phyloP scores from a whole-genome alignment of 2,329 filamentous ascomycete genomes.

The Alternaria brassicae region DNA sequence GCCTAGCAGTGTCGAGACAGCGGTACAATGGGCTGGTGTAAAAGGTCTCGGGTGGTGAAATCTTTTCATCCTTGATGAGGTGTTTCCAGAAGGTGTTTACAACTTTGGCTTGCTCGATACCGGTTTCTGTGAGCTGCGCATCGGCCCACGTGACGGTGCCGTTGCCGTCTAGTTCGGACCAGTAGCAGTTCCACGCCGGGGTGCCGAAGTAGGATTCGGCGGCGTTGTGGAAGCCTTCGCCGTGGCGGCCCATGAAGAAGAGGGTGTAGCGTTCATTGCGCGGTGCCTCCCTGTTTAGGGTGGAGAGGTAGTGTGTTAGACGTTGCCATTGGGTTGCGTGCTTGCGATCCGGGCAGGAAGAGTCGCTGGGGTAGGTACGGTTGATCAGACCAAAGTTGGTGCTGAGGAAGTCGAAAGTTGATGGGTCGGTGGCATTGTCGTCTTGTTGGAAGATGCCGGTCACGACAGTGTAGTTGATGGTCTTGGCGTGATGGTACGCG shows the following conservation, averaged over 20 bases:
- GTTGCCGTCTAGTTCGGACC: conserved; percentile 69
- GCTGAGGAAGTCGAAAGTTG: conserved; percentile 57
- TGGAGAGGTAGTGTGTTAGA: conserved; percentile 65
- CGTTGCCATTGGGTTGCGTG: conserved; percentile 68
- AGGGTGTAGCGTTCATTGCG: conserved; percentile 67
- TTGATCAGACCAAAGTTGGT: conserved; percentile 72
- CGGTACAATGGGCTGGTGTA: conserved; percentile 70
- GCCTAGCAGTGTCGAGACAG: conserved; percentile 67
- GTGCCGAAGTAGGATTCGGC: conserved; percentile 73
- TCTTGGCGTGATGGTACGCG: conserved; percentile 26
- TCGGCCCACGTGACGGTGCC: conserved; percentile 69
- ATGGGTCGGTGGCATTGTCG: conserved; percentile 62
- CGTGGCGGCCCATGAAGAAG: conserved; percentile 72
- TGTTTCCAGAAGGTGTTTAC: conserved; percentile 67
- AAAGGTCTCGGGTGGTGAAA: conserved; percentile 68
- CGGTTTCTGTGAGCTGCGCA: conserved; percentile 65
- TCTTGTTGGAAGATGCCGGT: conserved; percentile 71
- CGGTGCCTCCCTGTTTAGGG: conserved; percentile 59
- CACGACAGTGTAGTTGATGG: conserved; percentile 67
- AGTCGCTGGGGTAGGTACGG: conserved; percentile 66
- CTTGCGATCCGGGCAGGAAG: conserved; percentile 41
- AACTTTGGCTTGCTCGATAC: conserved; percentile 63
- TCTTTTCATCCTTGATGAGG: conserved; percentile 58
- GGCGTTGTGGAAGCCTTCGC: conserved; percentile 70
- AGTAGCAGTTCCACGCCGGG: conserved; percentile 74